These are phyloP conservation scores for Didymellaceae sp. DNA, from an alignment of 2,329 filamentous ascomycete species.

Conservation along the genomic window DNA sequence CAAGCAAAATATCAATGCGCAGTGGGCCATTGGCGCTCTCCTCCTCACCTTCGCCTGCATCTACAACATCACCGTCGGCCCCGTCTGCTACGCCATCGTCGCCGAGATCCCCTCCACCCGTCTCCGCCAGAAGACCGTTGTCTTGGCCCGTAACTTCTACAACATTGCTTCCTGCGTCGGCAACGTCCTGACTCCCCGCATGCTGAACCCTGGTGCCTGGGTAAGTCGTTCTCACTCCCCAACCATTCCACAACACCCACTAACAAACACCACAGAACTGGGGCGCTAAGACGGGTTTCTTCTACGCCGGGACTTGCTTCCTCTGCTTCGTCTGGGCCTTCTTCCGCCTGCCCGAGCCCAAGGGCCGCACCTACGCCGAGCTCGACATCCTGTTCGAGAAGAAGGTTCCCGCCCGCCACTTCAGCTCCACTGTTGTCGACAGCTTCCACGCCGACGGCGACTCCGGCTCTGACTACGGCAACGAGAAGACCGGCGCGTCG, in stretches of 20 bases:
- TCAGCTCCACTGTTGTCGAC: slow-evolving; percentile 36
- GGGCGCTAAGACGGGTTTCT: slow-evolving; percentile 85
- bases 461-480: slow-evolving; percentile 24
- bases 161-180: slow-evolving; percentile 82
- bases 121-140: slow-evolving; percentile 89
- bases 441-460: slow-evolving; percentile 28
- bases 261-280: slow-evolving; percentile 55
- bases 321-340: slow-evolving; percentile 79
- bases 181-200: slow-evolving; percentile 54
- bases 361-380: slow-evolving; percentile 82
- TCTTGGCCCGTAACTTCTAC: slow-evolving; percentile 76
- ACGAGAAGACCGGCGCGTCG: slow-evolving; percentile 33
- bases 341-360: slow-evolving; percentile 80
- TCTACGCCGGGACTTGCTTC: slow-evolving; percentile 82
- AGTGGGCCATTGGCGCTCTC: slow-evolving; percentile 46
- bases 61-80: slow-evolving; percentile 87
- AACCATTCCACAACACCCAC: too few species aligned
- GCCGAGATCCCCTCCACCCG: slow-evolving; percentile 82
- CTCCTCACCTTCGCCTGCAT: slow-evolving; percentile 61
- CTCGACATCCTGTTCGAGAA: slow-evolving; percentile 81
- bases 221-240: slow-evolving; percentile 5
- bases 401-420: slow-evolving; percentile 41
- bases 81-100: slow-evolving; percentile 88
- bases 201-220: slow-evolving; percentile 47
- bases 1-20: slow-evolving; percentile 54